Evolutionary conservation across 2,329 filamentous ascomycete genomes (phyloP), one percentile per base, ranked within the genome.

Genomic region (Scleromitrula shiraiana): DNA sequence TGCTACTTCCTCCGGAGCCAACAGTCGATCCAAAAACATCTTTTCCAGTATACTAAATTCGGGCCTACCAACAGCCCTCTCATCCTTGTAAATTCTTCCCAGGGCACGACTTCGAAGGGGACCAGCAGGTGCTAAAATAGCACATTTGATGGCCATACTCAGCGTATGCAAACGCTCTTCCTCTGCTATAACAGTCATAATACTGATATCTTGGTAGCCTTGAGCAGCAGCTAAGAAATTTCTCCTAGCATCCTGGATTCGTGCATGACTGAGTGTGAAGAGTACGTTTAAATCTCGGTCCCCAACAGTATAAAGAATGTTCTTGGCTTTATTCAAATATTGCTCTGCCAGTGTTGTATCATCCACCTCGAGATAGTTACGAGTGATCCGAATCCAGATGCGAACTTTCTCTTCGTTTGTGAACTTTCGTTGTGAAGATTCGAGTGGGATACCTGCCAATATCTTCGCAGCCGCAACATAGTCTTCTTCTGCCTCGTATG

Each of bases 271-370:
- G 54, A 97, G 81, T 60, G 88, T 81, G 70, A 97, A 98, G 67
- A 91, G 83, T 42, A 97, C 73, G 58, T 81, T 81, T 39, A 91
- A 74, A 52, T 85, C 78, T 32, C 82, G 77, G 64, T 95, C 82
- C 24, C 76, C 70, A 26, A 95, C 81, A 54, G 78, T 82, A 70
- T 87, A 81, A 64, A 95, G 88, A 56, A 96, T 76, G 63, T 93
- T 91, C 70, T 96, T 97, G 67, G 95, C 85, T 67, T 91, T 90
- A 74, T 96, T 96, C 60, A 98, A 76, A 64, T 90, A 95, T 33
- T 77, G 79, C 64, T 94, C 88, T 35, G 93, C 93, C 29, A 78
- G 76, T 1, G 84, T 88, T 7, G 88, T 85, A 68, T 97, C 90
- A 64, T 95, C 91, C 40, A 90, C 88, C 70, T 98, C 91, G 53